Evolutionary conservation across 2,329 filamentous ascomycete species (phyloP).

Genomic region (Epichloe gansuensis): DNA sequence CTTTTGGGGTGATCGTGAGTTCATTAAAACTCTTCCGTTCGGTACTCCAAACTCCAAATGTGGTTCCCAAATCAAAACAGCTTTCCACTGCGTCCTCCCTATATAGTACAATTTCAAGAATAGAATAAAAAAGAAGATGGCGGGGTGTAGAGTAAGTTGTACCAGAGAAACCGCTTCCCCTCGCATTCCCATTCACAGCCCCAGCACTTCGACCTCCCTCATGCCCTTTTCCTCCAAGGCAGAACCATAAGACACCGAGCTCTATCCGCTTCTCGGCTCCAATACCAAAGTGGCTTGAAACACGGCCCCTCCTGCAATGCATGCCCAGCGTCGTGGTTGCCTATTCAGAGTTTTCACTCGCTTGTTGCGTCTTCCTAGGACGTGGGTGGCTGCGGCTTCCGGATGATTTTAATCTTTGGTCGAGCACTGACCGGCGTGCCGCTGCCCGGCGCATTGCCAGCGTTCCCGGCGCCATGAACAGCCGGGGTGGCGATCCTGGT

Average conservation of each 20-base stretch:
- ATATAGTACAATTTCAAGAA: neutral
- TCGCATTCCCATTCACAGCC: neutral
- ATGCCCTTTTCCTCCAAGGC: too few relatives aligned
- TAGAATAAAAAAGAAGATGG: too few relatives aligned
- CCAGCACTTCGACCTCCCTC: neutral
- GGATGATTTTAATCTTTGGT: conserved; percentile 26
- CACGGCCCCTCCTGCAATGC: too few relatives aligned
- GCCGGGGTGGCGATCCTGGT: conserved; percentile 11
- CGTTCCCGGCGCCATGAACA: conserved; percentile 13
- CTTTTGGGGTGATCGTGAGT: neutral
- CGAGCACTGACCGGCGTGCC: conserved; percentile 15
- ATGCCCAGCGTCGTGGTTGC: neutral
- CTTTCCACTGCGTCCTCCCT: neutral
- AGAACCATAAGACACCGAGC: too few relatives aligned
- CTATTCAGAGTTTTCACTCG: neutral
- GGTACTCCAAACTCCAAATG: neutral
- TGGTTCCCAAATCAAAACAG: neutral
- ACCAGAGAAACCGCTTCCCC: too few relatives aligned
- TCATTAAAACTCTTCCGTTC: neutral
- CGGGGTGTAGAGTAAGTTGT: too few relatives aligned
- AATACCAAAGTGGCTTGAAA: too few relatives aligned
- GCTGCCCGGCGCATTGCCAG: conserved; percentile 11
- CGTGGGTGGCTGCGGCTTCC: conserved; percentile 19
- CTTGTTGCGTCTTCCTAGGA: conserved; percentile 6
- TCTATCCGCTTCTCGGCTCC: too few relatives aligned